Conservation (phyloP, 768 basidiomycete genomes). For the Obba rivulosa region DNA sequence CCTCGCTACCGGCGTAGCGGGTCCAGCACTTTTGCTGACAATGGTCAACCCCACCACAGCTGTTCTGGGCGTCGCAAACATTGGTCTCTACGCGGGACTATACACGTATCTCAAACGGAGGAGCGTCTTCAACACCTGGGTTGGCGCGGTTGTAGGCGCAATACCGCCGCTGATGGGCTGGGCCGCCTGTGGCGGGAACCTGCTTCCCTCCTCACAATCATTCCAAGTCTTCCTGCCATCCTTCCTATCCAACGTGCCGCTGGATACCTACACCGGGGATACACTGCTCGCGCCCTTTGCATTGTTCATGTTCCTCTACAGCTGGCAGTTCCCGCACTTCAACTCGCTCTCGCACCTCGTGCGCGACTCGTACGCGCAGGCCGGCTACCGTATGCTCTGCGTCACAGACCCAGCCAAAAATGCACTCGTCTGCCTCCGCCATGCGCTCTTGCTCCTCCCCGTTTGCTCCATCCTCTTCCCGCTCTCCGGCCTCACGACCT, state of each 20-base stretch:
- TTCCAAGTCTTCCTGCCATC: slow-evolving; percentile 59
- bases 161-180: slow-evolving; percentile 97
- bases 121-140: slow-evolving; percentile 85
- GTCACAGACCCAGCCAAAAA: slow-evolving; percentile 76
- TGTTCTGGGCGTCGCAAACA: slow-evolving; percentile 74
- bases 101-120: slow-evolving; percentile 93
- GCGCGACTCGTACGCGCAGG: slow-evolving; percentile 84
- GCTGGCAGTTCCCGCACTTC: slow-evolving; percentile 99
- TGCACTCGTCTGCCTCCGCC: slow-evolving; percentile 78
- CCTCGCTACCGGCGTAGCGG: slow-evolving; percentile 65
- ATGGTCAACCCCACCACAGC: slow-evolving; percentile 88
- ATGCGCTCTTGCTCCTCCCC: slow-evolving; percentile 70
- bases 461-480: slow-evolving; percentile 80
- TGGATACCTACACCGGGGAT: slow-evolving; percentile 39
- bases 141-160: slow-evolving; percentile 87
- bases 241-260: slow-evolving; percentile 37
- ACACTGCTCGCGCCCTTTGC: slow-evolving; percentile 79
- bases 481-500: slow-evolving; percentile 88
- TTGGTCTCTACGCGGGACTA: slow-evolving; percentile 82
- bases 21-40: slow-evolving; percentile 70
- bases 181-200: slow-evolving; percentile 85
- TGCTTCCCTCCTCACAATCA: slow-evolving; percentile 53
- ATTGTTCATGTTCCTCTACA: slow-evolving; percentile 81
- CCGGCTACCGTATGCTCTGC: slow-evolving; percentile 90
- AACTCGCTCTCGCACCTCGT: slow-evolving; percentile 87